A percentile compares a stretch with the other conserved stretches of the same genome.
These are phyloP conservation scores for Didymella lethalis DNA, from an alignment of 2,329 filamentous ascomycete species.

Conservation along the genomic window DNA sequence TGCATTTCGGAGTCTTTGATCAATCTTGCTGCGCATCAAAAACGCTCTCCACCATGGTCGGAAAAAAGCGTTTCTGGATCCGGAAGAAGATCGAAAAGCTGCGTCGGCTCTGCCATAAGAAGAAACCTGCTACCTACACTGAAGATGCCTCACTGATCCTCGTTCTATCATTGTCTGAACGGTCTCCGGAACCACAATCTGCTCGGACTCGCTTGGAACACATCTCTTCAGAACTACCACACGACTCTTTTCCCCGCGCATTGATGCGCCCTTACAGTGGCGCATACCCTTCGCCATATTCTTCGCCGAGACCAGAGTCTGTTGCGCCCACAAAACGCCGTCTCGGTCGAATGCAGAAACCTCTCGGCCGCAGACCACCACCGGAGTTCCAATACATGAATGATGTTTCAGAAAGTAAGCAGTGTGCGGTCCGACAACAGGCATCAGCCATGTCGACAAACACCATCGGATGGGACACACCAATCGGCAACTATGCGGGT, in stretches of 20 bases:
- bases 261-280: not conserved
- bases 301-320: not conserved
- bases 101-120: not conserved
- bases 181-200: not conserved
- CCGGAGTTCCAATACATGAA: not conserved
- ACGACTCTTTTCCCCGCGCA: no score
- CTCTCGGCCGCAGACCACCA: not conserved
- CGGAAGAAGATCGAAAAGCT: not conserved
- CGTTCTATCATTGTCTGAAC: not conserved
- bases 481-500: not conserved
- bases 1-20: not conserved
- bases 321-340: not conserved
- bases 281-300: not conserved
- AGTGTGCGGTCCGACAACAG: not conserved
- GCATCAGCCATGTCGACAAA: not conserved
- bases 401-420: not conserved
- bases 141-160: not conserved
- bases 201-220: not conserved
- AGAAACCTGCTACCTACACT: not conserved
- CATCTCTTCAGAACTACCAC: not conserved
- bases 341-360: not conserved
- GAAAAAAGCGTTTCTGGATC: not conserved
- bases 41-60: not conserved
- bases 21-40: not conserved
- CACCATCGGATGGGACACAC: constrained; percentile 1